phyloP scores from a whole-genome alignment of 2,329 filamentous ascomycete genomes.

The Dendrostoma leiphaemia region DNA sequence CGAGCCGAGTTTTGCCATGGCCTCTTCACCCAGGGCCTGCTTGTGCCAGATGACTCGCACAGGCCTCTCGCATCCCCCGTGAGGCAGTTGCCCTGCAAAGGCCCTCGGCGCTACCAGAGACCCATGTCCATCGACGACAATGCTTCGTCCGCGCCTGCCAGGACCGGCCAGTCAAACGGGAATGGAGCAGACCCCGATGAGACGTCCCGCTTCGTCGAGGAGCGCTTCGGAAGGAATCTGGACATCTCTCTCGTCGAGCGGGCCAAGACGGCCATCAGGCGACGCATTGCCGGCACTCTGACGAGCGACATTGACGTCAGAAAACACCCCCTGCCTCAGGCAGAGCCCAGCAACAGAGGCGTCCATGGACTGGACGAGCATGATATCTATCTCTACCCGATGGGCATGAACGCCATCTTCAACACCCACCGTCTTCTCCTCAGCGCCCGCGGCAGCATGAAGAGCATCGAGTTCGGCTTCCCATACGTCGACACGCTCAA shows the following conservation, averaged over 20 bases:
- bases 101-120: constrained; percentile 78
- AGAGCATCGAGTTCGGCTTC: constrained; percentile 93
- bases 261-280: constrained; percentile 80
- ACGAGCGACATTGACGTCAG: constrained; percentile 67
- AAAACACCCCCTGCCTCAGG: constrained; percentile 49
- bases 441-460: constrained; percentile 58
- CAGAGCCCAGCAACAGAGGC: constrained; percentile 49
- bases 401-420: constrained; percentile 95
- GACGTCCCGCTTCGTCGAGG: constrained; percentile 80
- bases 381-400: constrained; percentile 86
- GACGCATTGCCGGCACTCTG: constrained; percentile 84
- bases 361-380: constrained; percentile 71
- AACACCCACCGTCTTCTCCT: constrained; percentile 77
- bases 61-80: constrained; percentile 18
- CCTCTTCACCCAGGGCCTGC: constrained; percentile 67
- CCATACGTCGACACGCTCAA: constrained; percentile 97
- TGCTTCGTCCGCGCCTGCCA: constrained; percentile 17
- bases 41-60: constrained; percentile 34
- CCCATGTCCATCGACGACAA: constrained; percentile 39
- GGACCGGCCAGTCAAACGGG: constrained; percentile 16
- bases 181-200: constrained; percentile 52
- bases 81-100: constrained; percentile 53
- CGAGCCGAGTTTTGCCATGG: constrained; percentile 85
- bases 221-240: constrained; percentile 90
- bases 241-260: constrained; percentile 75